phyloP scores from a whole-genome alignment of 1,284 basidiomycete genomes.

The Schizopora paradoxa region DNA sequence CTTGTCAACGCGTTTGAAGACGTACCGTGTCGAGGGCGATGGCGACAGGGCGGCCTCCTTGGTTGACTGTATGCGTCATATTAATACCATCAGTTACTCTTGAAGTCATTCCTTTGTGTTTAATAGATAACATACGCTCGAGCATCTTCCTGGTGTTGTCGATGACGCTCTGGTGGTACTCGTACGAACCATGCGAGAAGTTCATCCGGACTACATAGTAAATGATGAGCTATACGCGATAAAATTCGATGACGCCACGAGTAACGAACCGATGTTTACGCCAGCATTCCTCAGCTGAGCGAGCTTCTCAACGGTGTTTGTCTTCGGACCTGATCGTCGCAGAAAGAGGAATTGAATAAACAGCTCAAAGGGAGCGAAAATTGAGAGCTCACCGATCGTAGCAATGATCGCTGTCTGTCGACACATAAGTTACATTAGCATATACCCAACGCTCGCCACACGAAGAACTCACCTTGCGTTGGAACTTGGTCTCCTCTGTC shows the following conservation, averaged over 20 bases:
- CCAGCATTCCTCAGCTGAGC: conserved; percentile 78
- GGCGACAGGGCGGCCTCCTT: conserved; percentile 84
- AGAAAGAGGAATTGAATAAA: conserved; percentile 18
- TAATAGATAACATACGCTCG: conserved; percentile 44
- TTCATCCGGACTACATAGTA: conserved; percentile 84
- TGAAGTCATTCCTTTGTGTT: too few relatives aligned
- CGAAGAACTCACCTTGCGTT: conserved; percentile 71
- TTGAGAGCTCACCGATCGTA: conserved; percentile 71
- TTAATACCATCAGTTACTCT: too few relatives aligned
- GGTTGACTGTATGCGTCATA: conserved; percentile 39
- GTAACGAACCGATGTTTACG: conserved; percentile 86
- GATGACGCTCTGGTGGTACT: conserved; percentile 96
- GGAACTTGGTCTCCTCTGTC: conserved; percentile 73
- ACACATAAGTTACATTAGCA: conserved; percentile 10
- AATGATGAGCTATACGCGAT: background rate
- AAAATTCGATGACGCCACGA: background rate
- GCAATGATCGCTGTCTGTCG: conserved; percentile 90
- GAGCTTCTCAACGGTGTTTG: conserved; percentile 85
- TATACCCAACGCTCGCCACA: conserved; percentile 13
- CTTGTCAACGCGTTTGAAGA: conserved; percentile 12
- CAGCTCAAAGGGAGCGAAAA: conserved; percentile 8
- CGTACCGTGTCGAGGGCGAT: conserved; percentile 95
- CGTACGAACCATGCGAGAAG: conserved; percentile 95
- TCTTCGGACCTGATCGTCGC: conserved; percentile 70
- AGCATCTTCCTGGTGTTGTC: conserved; percentile 90